These are phyloP conservation scores for Monosporascus sp. DNA, from an alignment of 2,329 filamentous ascomycete species.

Conservation along the genomic window DNA sequence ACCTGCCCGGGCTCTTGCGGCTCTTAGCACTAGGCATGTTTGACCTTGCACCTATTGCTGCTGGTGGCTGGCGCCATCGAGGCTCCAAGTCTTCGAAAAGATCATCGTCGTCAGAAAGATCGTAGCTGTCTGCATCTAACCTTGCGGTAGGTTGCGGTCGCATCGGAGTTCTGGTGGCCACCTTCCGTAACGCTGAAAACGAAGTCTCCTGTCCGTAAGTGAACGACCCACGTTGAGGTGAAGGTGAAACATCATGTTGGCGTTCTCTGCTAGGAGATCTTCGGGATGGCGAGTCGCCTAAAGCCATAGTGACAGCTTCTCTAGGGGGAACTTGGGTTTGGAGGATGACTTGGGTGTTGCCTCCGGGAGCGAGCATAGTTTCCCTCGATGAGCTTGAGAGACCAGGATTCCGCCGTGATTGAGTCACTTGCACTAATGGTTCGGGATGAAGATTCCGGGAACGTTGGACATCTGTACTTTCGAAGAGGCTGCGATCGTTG, in stretches of 20 bases:
- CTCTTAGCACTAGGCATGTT: conserved; percentile 9
- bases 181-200: conserved; percentile 13
- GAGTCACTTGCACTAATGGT: conserved; percentile 40
- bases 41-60: conserved; percentile 5
- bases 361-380: conserved; percentile 18
- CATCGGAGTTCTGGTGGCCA: conserved; percentile 5
- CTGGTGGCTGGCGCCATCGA: conserved; percentile 4
- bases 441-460: conserved; percentile 18
- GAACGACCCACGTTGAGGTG: conserved; percentile 4
- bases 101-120: conserved; percentile 31
- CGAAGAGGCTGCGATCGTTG: conserved; percentile 35
- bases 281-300: conserved; percentile 13
- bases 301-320: conserved; percentile 8
- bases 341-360: conserved; percentile 41
- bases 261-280: conserved; percentile 8
- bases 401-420: conserved; percentile 27
- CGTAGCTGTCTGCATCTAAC: conserved; percentile 14
- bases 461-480: conserved; percentile 17
- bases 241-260: conserved; percentile 7
- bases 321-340: conserved; percentile 43
- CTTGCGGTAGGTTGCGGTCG: conserved; percentile 10
- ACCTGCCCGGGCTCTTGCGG: conserved; percentile 17
- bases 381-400: conserved; percentile 27
- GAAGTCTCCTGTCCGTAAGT: conserved; percentile 5
- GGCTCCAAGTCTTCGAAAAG: conserved; percentile 20